Conservation (phyloP, 768 basidiomycete species). For the Candolleomyces aberdarensis region DNA sequence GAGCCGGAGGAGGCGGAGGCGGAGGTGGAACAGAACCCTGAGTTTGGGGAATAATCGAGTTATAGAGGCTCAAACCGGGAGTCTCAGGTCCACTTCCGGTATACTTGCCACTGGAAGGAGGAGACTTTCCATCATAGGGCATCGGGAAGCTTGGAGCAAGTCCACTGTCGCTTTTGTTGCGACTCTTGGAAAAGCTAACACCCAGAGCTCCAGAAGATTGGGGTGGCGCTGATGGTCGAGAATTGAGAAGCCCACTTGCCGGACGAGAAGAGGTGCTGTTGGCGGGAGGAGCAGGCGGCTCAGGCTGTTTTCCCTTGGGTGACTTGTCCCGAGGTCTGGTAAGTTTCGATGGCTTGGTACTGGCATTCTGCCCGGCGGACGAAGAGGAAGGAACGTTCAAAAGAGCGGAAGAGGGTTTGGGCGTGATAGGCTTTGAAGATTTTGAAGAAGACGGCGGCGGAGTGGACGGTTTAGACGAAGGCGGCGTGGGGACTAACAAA, state of each 20-base stretch:
- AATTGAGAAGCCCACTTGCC: background rate
- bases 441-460: no score
- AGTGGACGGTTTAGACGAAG: no score
- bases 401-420: constrained; percentile 1
- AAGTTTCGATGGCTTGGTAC: constrained; percentile 8
- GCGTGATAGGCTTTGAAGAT: no score
- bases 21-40: background rate
- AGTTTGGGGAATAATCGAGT: background rate
- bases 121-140: background rate
- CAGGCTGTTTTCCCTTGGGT: background rate
- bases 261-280: background rate
- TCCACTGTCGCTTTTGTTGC: background rate
- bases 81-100: background rate
- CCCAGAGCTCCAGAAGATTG: constrained; percentile 30
- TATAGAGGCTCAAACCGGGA: constrained; percentile 6
- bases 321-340: constrained; percentile 10
- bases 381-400: constrained; percentile 6
- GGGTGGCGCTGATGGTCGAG: background rate
- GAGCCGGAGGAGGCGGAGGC: background rate
- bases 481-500: no score
- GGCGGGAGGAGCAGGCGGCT: background rate
- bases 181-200: constrained; percentile 41
- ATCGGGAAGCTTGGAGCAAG: constrained; percentile 3
- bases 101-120: background rate
- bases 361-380: constrained; percentile 5